These are phyloP conservation scores for Quercus tomentella DNA, from an alignment of 331 rosid species.

Conservation along the genomic window DNA sequence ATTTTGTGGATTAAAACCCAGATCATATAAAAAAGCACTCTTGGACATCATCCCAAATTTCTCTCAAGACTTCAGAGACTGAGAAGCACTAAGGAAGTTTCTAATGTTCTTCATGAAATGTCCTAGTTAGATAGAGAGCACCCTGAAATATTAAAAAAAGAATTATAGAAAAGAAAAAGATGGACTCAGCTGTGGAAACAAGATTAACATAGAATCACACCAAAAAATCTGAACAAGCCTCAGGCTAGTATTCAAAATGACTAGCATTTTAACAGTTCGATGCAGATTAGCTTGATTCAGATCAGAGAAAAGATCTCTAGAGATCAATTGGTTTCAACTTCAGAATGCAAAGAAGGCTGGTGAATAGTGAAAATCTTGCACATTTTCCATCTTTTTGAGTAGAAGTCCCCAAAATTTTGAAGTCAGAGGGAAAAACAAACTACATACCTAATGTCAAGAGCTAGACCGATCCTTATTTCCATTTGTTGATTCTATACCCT, in stretches of 20 bases:
- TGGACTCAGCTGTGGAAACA: neutral
- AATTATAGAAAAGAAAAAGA: neutral
- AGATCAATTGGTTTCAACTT: neutral
- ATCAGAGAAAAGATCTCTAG: neutral
- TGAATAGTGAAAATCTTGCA: neutral
- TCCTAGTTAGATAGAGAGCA: neutral
- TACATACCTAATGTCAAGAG: slow-evolving; percentile 1
- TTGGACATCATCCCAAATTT: neutral
- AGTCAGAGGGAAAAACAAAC: neutral
- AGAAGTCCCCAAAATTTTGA: neutral
- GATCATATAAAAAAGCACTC: neutral
- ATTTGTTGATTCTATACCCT: slow-evolving; percentile 1
- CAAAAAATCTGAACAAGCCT: too few species aligned
- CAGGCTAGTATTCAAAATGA: too few species aligned
- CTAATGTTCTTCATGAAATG: neutral
- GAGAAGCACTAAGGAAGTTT: neutral
- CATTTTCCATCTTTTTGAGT: neutral
- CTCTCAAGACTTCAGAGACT: neutral
- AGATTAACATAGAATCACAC: too few species aligned
- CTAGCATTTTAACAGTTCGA: too few species aligned
- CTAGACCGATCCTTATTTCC: neutral
- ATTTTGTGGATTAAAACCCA: too few species aligned
- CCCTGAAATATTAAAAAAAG: neutral
- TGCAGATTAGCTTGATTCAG: neutral
- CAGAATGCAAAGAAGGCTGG: neutral